These are phyloP conservation scores for Linaria vulgaris DNA, from an alignment of 257 asterid species.

Conservation along the genomic window DNA sequence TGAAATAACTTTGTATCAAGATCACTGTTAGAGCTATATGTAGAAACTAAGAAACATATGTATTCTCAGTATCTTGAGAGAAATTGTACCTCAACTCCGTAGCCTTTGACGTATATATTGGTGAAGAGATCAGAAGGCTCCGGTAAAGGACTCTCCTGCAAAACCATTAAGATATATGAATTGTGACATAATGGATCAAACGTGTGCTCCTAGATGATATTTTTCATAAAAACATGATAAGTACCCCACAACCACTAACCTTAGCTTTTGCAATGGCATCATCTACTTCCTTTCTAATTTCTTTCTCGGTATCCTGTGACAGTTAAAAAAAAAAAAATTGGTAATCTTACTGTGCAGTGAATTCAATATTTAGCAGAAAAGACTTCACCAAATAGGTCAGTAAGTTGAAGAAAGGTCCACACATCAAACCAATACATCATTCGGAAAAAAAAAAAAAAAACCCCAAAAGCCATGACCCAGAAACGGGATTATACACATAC, in stretches of 20 bases:
- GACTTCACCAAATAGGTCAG: neutral
- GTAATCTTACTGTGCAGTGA: neutral
- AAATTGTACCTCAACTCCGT: conserved; percentile 74
- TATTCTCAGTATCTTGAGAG: neutral
- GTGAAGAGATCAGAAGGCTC: conserved; percentile 94
- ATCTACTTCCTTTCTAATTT: conserved; percentile 78
- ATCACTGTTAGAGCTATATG: neutral
- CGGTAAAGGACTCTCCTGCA: conserved; percentile 90
- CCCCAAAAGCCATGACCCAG: conserved; percentile 3
- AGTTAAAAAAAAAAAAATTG: conserved; percentile 8
- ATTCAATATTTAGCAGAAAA: conserved; percentile 16
- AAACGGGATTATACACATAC: conserved; percentile 14
- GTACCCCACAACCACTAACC: conserved; percentile 47
- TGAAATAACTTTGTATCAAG: conserved; percentile 1
- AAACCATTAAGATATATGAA: conserved; percentile 23
- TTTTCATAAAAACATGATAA: conserved; percentile 19
- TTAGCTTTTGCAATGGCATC: conserved; percentile 96
- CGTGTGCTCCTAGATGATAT: conserved; percentile 10
- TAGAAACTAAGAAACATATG: neutral
- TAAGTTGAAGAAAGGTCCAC: conserved; percentile 7
- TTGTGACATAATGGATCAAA: conserved; percentile 11
- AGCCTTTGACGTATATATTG: conserved; percentile 77
- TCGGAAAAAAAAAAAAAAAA: neutral
- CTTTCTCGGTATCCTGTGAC: conserved; percentile 88
- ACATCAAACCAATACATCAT: neutral